Percentiles rank a stretch among this genome's conserved stretches.
These are phyloP conservation scores for Kodamaea arcana DNA, from an alignment of 1,139 yeast genomes.

Conservation along the genomic window DNA sequence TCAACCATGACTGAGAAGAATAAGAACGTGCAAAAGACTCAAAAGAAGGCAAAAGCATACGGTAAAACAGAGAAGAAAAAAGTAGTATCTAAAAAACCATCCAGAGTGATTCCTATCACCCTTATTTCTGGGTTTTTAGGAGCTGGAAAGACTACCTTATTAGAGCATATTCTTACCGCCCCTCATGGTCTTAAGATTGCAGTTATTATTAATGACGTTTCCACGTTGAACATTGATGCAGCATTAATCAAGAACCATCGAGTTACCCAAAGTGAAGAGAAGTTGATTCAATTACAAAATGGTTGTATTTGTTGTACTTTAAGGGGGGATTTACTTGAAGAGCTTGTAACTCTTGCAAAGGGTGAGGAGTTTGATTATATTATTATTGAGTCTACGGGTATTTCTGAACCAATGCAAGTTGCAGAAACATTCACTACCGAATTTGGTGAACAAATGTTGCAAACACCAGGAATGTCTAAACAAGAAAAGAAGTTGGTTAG, in stretches of 20 bases:
- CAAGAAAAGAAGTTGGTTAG: constrained; percentile 24
- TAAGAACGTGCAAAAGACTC: too few relatives aligned
- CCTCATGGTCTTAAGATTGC: constrained; percentile 40
- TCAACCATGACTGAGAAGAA: too few relatives aligned
- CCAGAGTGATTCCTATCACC: constrained; percentile 34
- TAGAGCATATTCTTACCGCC: constrained; percentile 36
- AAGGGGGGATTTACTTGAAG: constrained; percentile 42
- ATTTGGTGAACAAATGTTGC: constrained; percentile 27
- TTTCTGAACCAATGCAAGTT: constrained; percentile 48
- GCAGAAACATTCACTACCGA: constrained; percentile 46
- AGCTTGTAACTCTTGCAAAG: constrained; percentile 32
- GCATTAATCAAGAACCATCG: constrained; percentile 33
- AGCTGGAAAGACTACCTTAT: constrained; percentile 42
- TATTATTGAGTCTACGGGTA: constrained; percentile 43
- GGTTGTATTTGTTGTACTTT: constrained; percentile 48
- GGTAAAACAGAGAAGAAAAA: not conserved
- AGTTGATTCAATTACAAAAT: constrained; percentile 41
- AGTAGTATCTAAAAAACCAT: constrained; percentile 5
- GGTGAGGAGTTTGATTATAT: constrained; percentile 35
- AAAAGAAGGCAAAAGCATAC: not conserved
- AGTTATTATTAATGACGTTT: constrained; percentile 42
- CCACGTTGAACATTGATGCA: constrained; percentile 39
- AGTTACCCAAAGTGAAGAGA: constrained; percentile 38
- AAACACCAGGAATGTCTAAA: constrained; percentile 13
- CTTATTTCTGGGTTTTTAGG: constrained; percentile 44